A percentile compares a stretch with the other conserved stretches of the same genome.
These are phyloP conservation scores for Lepidium campestre DNA, from an alignment of 441 rosid genomes.

Conservation along the genomic window DNA sequence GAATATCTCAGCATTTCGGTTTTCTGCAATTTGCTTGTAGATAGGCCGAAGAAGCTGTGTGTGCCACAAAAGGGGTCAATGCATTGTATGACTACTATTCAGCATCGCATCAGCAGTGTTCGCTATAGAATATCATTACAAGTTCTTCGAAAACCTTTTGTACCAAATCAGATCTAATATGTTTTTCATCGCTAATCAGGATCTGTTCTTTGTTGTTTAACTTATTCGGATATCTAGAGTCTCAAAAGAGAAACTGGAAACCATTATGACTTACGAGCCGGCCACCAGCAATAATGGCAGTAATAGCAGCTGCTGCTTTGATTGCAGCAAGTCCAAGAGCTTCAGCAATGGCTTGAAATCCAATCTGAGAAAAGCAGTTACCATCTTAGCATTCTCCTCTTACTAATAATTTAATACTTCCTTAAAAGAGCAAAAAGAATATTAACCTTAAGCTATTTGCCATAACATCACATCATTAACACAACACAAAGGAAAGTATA, in stretches of 20 bases:
- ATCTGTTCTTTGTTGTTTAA: not conserved
- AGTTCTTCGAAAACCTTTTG: not conserved
- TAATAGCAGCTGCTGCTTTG: conserved; percentile 88
- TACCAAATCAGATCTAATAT: conserved; percentile 6
- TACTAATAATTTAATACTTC: not conserved
- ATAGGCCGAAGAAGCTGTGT: conserved; percentile 95
- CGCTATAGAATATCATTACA: not conserved
- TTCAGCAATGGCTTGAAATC: conserved; percentile 96
- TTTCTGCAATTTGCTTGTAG: conserved; percentile 96
- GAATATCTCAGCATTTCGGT: conserved; percentile 97
- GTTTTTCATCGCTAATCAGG: not conserved
- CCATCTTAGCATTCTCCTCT: conserved; percentile 13
- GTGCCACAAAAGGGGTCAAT: conserved; percentile 20
- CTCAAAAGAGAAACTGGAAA: conserved; percentile 14
- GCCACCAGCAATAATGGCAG: conserved; percentile 98
- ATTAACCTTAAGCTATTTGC: conserved; percentile 3
- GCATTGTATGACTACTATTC: not conserved
- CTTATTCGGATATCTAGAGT: conserved; percentile 1
- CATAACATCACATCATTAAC: not conserved
- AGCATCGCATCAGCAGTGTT: not conserved
- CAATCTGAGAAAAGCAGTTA: conserved; percentile 61
- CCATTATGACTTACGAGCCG: conserved; percentile 67
- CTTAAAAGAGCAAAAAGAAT: not conserved
- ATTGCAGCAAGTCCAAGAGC: conserved; percentile 98
- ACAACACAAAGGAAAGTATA: not conserved